Evolutionary conservation across 208 protist species (phyloP), one percentile per base, ranked within the genome.

Genomic region (Leishmania braziliensis): DNA sequence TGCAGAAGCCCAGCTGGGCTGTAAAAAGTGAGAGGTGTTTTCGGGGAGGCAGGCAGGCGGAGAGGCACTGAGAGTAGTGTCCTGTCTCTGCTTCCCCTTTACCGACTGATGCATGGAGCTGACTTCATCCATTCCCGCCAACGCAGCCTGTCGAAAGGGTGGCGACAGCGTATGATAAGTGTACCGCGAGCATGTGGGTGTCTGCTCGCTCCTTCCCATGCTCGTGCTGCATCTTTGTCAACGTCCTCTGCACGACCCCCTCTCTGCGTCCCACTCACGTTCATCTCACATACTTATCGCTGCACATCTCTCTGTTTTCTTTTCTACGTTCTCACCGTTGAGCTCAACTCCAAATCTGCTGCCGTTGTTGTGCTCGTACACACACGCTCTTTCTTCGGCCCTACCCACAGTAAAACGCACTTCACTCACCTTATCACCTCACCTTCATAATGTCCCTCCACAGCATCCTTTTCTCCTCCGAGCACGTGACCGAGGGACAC

Each of bases 401-500:
- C 60, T 62, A 53, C 68, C 51, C 43, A 23, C 75, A 70, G 71
- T n/a, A 23, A 14, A 48, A 26, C 48, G 65, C 66, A 75, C 60
- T 54, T 48, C 18, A 43, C 69, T 69, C 56, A 77, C 9, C 50
- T 58, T 56, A 43, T 39, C 73, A n/a, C 54, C 50, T 78, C 68
- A 53, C 66, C 43, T 29, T 72, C 33, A 85, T n/a, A 51, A 46
- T 46, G 43, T 46, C 43, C 5, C 43, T 46, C 66, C 93, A 91
- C 81, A 90, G 82, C 58, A 99, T 99, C 87, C 88, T 99, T 39
- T 99, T 99, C 90, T 99, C 99, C 54, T 99, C 98, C 58, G 99
- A 99, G 94, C 99, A 98, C 79, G 99, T 99, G 48, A 99, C 95
- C 86, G 99, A 99, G 91, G 99, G 99, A 36, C 99, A 99, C 89